A percentile compares a stretch with the other conserved stretches of the same genome.
Evolutionary conservation across 371 early-diverging fungal species (phyloP).

Genomic region (Apophysomyces trapeziformis): DNA sequence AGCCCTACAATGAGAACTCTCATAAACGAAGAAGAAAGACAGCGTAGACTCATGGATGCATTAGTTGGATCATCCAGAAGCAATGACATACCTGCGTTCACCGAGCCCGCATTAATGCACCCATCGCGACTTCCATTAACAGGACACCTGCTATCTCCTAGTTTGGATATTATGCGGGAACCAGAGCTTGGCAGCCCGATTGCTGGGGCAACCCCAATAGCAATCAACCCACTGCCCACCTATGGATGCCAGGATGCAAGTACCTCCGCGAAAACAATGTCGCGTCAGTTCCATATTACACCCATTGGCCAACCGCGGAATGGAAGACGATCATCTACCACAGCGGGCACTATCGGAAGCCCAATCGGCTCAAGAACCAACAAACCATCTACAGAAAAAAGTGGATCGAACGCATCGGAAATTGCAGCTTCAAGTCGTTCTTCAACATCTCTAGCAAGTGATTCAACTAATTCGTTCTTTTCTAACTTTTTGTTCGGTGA

Average conservation of each 20-base stretch:
- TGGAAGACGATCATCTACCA: conserved; percentile 14
- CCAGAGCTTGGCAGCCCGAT: background rate
- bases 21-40: conserved; percentile 8
- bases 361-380: conserved; percentile 8
- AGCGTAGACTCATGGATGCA: conserved; percentile 21
- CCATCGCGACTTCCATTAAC: background rate
- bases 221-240: background rate
- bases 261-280: background rate
- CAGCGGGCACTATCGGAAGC: conserved; percentile 14
- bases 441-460: background rate
- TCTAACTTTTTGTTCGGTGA: conserved; percentile 31
- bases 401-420: background rate
- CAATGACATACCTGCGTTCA: background rate
- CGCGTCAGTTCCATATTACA: background rate
- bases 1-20: background rate
- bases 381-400: background rate
- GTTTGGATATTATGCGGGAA: background rate
- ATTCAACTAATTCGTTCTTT: conserved; percentile 24
- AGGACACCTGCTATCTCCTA: background rate
- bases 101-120: background rate
- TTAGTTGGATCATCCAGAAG: conserved; percentile 13
- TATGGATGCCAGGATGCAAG: conserved; percentile 3
- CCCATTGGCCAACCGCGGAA: conserved; percentile 17
- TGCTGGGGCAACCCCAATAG: background rate
- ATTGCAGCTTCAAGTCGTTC: conserved; percentile 1